Evolutionary conservation across 2,329 filamentous ascomycete species (phyloP), one percentile per base, ranked within the genome.

Genomic region (Xylariaceae sp.): DNA sequence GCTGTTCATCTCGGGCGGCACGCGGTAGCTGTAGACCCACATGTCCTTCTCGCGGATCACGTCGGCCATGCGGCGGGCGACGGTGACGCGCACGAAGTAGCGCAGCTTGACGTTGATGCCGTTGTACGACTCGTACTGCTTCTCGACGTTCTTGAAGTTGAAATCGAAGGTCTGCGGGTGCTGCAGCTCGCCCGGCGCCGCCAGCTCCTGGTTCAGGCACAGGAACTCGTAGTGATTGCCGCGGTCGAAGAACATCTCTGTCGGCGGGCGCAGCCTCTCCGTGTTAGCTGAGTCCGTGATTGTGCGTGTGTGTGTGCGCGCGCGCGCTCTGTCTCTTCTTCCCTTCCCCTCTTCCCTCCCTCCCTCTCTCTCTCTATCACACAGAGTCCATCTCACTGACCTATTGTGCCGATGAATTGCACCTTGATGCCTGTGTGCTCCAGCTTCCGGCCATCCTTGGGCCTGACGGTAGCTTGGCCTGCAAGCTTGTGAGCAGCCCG

Each of bases 71-170:
- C 92, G 80, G 53, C 92, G 79, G 32, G 88, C 94, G 30, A 98
- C 92, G 22, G 92, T 98, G 49, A 96, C 92, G 50, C 89, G 84
- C 37, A 96, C 81, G 64, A 96, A 96, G 75, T 98, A 98, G 50
- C 92, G 88, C 58, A 98, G 76, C 70, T 94, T 94, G 54, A 98
- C 92, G 58, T 98, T 98, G 77, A 98, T 98, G 56, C 92, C 92
- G 59, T 94, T 94, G 73, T 98, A 98, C 46, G 89, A 95, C 66
- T 98, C 93, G 72, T 98, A 98, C 63, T 94, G 89, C 72, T 98
- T 98, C 75, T 98, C 92, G 52, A 98, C 88, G 62, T 96, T 98
- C 64, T 96, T 96, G 77, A 98, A 98, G 69, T 95, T 94, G 77
- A 98, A 98, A 49, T 94, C 87, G 62, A 94, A 95, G 31, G 89